Evolutionary conservation across 1,284 basidiomycete species (phyloP).

Genomic region (Irpex rosettiformis): DNA sequence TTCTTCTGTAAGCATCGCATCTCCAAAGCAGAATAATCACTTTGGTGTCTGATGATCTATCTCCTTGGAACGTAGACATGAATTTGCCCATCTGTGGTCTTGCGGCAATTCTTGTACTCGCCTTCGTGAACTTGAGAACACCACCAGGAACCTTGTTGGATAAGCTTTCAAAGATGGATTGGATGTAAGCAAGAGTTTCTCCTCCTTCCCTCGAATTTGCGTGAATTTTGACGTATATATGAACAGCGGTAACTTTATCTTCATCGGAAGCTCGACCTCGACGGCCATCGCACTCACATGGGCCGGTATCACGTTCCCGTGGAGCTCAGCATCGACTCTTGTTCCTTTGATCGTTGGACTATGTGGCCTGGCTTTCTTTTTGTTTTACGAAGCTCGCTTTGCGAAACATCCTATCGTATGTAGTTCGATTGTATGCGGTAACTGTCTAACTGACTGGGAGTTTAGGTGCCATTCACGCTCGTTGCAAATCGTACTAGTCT

Average conservation of each 20-base stretch:
- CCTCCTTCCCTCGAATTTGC: conserved; percentile 16
- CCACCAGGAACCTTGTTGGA: conserved; percentile 32
- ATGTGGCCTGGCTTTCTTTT: conserved; percentile 20
- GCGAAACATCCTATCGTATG: conserved; percentile 23
- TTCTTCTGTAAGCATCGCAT: conserved; percentile 12
- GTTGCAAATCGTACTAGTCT: conserved; percentile 15
- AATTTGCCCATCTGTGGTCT: conserved; percentile 15
- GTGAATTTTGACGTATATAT: conserved; percentile 27
- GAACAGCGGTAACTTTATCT: conserved; percentile 33
- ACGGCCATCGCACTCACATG: conserved; percentile 34
- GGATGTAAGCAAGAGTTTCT: conserved; percentile 31
- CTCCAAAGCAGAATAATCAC: too few species aligned
- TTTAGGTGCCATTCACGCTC: conserved; percentile 13
- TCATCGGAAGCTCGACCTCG: conserved; percentile 29
- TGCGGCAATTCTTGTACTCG: conserved; percentile 29
- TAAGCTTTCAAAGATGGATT: conserved; percentile 35
- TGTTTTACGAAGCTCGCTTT: conserved; percentile 22
- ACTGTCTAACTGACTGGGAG: background rate
- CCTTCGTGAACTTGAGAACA: conserved; percentile 36
- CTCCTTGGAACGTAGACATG: too few species aligned
- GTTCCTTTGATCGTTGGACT: conserved; percentile 34
- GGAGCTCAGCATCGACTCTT: conserved; percentile 33
- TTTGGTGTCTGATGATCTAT: too few species aligned
- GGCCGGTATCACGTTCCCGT: conserved; percentile 35
- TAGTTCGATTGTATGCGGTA: background rate